These are phyloP conservation scores for Entomortierella chlamydospora DNA, from an alignment of 192 early-diverging fungal genomes.

Conservation along the genomic window DNA sequence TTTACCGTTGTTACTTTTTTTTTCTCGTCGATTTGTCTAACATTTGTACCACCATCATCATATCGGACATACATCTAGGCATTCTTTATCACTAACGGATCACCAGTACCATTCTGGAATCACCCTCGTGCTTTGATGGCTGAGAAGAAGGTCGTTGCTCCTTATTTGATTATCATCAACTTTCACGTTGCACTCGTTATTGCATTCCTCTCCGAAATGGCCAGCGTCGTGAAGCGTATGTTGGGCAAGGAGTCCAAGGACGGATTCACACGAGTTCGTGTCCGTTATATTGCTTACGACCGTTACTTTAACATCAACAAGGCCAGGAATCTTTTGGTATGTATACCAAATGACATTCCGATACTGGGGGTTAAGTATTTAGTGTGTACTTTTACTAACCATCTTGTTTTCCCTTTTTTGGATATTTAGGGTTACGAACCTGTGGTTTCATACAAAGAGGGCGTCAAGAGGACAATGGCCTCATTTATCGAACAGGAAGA, in stretches of 20 bases:
- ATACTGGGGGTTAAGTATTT: too few relatives aligned
- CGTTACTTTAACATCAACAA: conserved; percentile 92
- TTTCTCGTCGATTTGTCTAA: neutral
- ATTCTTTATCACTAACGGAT: conserved; percentile 93
- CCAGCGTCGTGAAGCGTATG: conserved; percentile 69
- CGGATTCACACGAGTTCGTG: conserved; percentile 80
- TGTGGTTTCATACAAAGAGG: conserved; percentile 66
- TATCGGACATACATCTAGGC: too few relatives aligned
- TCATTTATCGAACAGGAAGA: conserved; percentile 47
- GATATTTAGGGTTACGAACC: conserved; percentile 60
- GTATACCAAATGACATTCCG: neutral
- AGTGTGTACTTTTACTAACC: neutral
- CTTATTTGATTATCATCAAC: conserved; percentile 71
- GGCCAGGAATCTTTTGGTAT: conserved; percentile 73
- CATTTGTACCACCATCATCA: too few relatives aligned
- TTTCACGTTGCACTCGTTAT: conserved; percentile 59
- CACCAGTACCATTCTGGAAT: conserved; percentile 92
- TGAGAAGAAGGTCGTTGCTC: conserved; percentile 65
- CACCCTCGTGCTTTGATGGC: conserved; percentile 79
- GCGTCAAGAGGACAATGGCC: conserved; percentile 55
- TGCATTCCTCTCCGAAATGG: conserved; percentile 73
- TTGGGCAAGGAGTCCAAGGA: conserved; percentile 72
- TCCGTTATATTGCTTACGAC: conserved; percentile 81
- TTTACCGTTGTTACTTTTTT: neutral
- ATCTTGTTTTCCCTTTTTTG: neutral